A percentile compares a stretch with the other conserved stretches of the same genome.
phyloP scores from a whole-genome alignment of 331 rosid species.

The Quercus phellos region DNA sequence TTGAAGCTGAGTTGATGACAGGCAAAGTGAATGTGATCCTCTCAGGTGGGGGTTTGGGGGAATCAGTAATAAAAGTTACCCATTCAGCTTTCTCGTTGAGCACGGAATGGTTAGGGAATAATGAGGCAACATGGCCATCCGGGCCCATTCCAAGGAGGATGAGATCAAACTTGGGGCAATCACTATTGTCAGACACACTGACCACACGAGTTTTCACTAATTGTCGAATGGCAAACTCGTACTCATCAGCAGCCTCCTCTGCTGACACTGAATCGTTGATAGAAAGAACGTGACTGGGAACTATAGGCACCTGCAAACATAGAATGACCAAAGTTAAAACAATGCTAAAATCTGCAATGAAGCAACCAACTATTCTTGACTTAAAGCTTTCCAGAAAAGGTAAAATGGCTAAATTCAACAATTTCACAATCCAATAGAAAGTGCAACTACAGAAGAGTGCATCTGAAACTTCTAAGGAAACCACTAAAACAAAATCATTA shows the following conservation, averaged over 20 bases:
- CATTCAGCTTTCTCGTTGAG: conserved; percentile 70
- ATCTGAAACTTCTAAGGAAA: no score
- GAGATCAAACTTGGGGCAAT: conserved; percentile 95
- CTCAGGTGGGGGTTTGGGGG: conserved; percentile 97
- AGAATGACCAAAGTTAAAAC: not conserved
- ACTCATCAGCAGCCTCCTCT: conserved; percentile 90
- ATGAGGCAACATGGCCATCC: conserved; percentile 87
- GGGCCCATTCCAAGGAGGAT: conserved; percentile 88
- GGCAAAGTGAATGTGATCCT: conserved; percentile 94
- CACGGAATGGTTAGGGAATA: conserved; percentile 72
- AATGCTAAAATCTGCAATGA: no score
- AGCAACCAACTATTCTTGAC: no score
- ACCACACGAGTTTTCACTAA: conserved; percentile 75
- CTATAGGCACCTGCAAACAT: conserved; percentile 67
- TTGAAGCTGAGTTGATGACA: conserved; percentile 92
- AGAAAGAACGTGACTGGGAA: conserved; percentile 84
- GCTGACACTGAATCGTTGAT: conserved; percentile 86
- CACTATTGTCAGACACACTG: conserved; percentile 68
- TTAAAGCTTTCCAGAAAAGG: no score
- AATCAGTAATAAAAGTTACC: conserved; percentile 87
- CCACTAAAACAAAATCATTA: not conserved
- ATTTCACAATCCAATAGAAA: no score
- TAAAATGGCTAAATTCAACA: no score
- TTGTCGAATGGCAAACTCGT: conserved; percentile 86
- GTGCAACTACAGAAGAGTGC: no score